A percentile compares a stretch with the other conserved stretches of the same genome.
phyloP scores from a whole-genome alignment of 2,329 filamentous ascomycete species.

The Incumbomyces lentus region DNA sequence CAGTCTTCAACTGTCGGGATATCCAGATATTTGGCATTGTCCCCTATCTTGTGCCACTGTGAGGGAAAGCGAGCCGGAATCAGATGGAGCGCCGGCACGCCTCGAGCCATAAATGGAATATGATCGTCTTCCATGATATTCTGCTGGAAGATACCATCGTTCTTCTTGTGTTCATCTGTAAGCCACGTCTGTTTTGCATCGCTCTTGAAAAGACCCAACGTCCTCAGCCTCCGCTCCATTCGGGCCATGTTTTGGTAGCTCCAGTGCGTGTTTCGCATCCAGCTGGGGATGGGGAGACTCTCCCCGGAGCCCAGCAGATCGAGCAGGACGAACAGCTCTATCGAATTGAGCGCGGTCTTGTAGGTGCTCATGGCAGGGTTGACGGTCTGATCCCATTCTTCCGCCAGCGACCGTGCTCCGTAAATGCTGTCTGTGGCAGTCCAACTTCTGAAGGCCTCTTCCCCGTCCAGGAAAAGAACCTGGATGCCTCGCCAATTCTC shows the following conservation, averaged over 20 bases:
- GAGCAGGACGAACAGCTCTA: conserved; percentile 81
- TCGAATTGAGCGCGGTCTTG: conserved; percentile 63
- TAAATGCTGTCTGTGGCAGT: conserved; percentile 75
- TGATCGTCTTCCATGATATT: conserved; percentile 74
- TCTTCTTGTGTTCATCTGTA: conserved; percentile 22
- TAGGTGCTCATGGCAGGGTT: conserved; percentile 67
- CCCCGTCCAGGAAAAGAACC: conserved; percentile 81
- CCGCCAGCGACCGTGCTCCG: conserved; percentile 71
- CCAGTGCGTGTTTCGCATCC: conserved; percentile 87
- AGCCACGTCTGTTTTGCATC: conserved; percentile 27
- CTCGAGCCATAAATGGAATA: conserved; percentile 74
- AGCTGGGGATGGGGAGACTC: conserved; percentile 65
- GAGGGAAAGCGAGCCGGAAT: conserved; percentile 73
- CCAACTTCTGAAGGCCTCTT: conserved; percentile 84
- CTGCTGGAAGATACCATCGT: conserved; percentile 36
- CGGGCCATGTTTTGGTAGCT: conserved; percentile 68
- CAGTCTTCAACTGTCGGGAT: conserved; percentile 73
- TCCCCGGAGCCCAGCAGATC: conserved; percentile 65
- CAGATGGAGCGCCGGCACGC: conserved; percentile 79
- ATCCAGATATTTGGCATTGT: conserved; percentile 79
- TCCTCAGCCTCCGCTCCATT: conserved; percentile 64
- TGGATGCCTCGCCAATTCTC: conserved; percentile 77
- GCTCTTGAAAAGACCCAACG: conserved; percentile 56
- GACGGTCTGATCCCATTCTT: conserved; percentile 62
- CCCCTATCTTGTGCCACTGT: conserved; percentile 78